phyloP scores from a whole-genome alignment of 139 green algal species.

The Tetradesmus obliquus region DNA sequence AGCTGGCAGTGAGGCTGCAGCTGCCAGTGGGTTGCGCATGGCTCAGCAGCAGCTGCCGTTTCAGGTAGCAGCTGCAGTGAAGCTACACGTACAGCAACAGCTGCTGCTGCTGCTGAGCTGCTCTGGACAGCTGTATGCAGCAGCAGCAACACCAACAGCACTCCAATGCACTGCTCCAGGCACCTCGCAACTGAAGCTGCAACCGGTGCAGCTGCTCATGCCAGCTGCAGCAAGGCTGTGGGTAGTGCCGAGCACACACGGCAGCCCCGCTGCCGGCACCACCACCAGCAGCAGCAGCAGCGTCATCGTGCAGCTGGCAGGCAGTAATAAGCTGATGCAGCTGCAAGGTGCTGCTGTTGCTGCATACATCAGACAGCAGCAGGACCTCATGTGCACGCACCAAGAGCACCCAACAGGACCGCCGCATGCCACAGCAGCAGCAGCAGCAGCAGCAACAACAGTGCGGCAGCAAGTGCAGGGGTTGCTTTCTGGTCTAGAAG shows the following conservation, averaged over 20 bases:
- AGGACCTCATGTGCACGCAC: neutral
- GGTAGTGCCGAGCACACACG: neutral
- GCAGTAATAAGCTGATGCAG: neutral
- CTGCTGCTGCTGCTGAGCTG: constrained; percentile 21
- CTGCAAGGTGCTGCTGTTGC: neutral
- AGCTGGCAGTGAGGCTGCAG: neutral
- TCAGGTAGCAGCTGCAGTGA: neutral
- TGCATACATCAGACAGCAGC: neutral
- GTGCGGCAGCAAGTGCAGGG: constrained; percentile 12
- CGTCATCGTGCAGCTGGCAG: constrained; percentile 2
- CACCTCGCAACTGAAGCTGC: neutral
- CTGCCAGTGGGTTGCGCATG: neutral
- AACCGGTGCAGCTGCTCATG: neutral
- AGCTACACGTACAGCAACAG: constrained; percentile 13
- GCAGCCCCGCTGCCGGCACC: neutral
- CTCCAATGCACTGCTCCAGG: neutral
- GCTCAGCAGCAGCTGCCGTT: constrained; percentile 15
- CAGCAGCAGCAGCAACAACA: constrained; percentile 9
- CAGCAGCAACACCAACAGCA: constrained; percentile 15
- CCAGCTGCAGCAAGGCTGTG: neutral
- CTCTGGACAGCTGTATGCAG: constrained; percentile 5
- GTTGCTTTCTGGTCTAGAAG: neutral
- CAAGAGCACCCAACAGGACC: neutral
- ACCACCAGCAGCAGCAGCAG: neutral
- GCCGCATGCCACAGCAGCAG: neutral